Evolutionary conservation across 148 eudicot genomes (phyloP).

Genomic region (Spergularia bocconei): DNA sequence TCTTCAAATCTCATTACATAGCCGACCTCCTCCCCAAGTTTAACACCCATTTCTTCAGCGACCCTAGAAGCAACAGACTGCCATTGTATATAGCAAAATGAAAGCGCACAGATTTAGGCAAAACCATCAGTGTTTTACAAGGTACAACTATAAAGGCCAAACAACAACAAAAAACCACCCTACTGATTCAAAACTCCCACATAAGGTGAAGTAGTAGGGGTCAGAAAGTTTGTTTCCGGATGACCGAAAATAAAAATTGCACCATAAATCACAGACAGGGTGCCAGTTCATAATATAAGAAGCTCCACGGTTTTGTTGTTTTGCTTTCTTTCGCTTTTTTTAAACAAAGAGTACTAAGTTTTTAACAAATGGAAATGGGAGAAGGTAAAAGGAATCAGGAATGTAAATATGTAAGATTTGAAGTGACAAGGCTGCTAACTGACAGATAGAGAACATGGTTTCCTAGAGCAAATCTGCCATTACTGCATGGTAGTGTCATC

Average conservation of each 20-base stretch:
- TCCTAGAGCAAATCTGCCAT: background rate
- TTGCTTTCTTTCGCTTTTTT: too few species aligned
- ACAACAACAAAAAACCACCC: too few species aligned
- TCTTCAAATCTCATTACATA: conserved; percentile 98
- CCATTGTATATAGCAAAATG: conserved; percentile 21
- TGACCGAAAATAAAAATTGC: too few species aligned
- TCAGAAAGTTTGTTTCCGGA: too few species aligned
- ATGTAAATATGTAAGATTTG: background rate
- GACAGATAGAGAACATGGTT: background rate
- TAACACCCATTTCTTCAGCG: conserved; percentile 93
- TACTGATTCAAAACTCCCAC: too few species aligned
- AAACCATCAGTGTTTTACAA: background rate
- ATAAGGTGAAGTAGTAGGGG: too few species aligned
- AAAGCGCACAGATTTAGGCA: background rate
- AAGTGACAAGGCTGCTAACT: background rate
- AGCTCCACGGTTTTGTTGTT: too few species aligned
- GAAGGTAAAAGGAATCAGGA: too few species aligned
- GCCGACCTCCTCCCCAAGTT: conserved; percentile 99
- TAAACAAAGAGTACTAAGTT: too few species aligned
- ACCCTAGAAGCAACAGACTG: conserved; percentile 96
- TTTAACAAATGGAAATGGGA: too few species aligned
- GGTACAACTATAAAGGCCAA: background rate
- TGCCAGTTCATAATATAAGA: too few species aligned
- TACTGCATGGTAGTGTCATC: background rate
- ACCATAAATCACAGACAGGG: too few species aligned